Percentiles rank a stretch among this genome's conserved stretches.
These are phyloP conservation scores for Osmozyma mogii DNA, from an alignment of 805 yeast genomes.

Conservation along the genomic window DNA sequence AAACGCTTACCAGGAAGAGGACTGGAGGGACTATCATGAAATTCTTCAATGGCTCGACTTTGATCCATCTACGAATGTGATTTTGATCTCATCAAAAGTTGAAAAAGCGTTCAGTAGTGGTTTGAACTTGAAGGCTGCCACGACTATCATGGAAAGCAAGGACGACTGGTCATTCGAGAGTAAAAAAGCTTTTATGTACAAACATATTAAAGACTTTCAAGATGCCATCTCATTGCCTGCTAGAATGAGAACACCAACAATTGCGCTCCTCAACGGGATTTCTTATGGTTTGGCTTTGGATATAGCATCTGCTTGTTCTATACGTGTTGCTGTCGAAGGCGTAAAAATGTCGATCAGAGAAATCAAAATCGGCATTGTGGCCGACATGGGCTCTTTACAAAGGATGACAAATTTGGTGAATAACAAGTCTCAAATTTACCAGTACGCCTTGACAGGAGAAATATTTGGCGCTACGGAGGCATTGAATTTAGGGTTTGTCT, in stretches of 20 bases:
- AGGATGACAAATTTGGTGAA: constrained; percentile 48
- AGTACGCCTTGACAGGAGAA: constrained; percentile 56
- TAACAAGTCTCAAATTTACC: constrained; percentile 51
- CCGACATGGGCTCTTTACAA: constrained; percentile 74
- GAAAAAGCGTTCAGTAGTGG: constrained; percentile 61
- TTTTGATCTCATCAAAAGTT: constrained; percentile 46
- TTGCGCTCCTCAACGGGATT: constrained; percentile 59
- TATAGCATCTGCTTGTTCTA: constrained; percentile 48
- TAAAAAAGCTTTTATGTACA: constrained; percentile 19
- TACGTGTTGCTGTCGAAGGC: constrained; percentile 49
- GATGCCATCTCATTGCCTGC: constrained; percentile 42
- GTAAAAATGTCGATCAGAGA: constrained; percentile 56
- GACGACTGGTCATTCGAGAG: constrained; percentile 8
- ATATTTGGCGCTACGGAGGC: constrained; percentile 51
- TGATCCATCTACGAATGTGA: constrained; percentile 40
- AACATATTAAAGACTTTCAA: constrained; percentile 51
- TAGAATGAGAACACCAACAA: constrained; percentile 50
- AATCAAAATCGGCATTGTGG: constrained; percentile 65
- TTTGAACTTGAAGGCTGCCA: constrained; percentile 41
- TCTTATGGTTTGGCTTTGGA: constrained; percentile 64
- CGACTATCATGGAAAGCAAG: constrained; percentile 6
- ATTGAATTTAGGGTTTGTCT: constrained; percentile 44
- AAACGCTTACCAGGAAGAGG: constrained; percentile 49
- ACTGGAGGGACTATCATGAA: constrained; percentile 51
- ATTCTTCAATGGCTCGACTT: constrained; percentile 39